Evolutionary conservation across 371 early-diverging fungal genomes (phyloP).

Genomic region (Rhizopus stolonifer): DNA sequence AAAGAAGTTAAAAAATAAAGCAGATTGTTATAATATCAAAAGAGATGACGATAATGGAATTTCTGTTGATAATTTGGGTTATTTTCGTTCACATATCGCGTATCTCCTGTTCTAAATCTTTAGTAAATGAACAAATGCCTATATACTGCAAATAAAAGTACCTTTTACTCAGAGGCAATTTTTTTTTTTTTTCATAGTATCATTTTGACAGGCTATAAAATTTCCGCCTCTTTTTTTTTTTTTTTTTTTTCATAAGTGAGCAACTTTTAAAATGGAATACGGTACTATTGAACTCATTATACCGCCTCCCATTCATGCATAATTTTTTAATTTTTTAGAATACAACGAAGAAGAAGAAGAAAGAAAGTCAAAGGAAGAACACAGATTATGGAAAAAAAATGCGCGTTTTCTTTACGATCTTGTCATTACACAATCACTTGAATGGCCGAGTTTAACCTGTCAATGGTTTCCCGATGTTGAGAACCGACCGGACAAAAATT

Average conservation of each 20-base stretch:
- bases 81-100: no score
- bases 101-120: no score
- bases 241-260: neutral
- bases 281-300: neutral
- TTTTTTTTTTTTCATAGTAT: neutral
- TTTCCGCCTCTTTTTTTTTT: neutral
- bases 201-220: neutral
- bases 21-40: no score
- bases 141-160: no score
- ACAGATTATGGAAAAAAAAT: constrained; percentile 99
- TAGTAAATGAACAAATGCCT: no score
- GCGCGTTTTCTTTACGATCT: constrained; percentile 98
- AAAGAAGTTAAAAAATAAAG: no score
- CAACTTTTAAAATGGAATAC: no score
- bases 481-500: constrained; percentile 88
- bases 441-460: constrained; percentile 98
- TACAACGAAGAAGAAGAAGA: constrained; percentile 44
- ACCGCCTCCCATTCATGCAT: no score
- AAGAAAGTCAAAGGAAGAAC: constrained; percentile 90
- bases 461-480: constrained; percentile 98
- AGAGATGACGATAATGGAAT: no score
- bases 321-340: neutral
- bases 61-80: no score
- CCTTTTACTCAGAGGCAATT: no score
- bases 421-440: constrained; percentile 95